A percentile compares a stretch with the other conserved stretches of the same genome.
These are phyloP conservation scores for Verticillium alfalfae DNA, from an alignment of 2,329 filamentous ascomycete species.

Conservation along the genomic window DNA sequence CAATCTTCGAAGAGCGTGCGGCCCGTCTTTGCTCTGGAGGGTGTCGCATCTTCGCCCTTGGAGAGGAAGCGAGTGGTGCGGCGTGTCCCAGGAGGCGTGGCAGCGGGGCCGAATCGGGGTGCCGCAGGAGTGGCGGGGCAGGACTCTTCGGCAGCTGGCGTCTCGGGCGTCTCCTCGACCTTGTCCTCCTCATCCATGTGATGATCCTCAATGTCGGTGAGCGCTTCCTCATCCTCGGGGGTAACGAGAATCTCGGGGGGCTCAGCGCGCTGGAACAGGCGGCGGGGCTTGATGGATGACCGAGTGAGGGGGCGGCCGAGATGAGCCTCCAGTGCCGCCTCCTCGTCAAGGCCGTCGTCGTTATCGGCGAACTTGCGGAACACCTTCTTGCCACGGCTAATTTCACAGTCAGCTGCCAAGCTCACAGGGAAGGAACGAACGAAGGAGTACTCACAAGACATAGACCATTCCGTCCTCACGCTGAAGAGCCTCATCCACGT, in stretches of 20 bases:
- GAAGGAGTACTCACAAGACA: slow-evolving; percentile 60
- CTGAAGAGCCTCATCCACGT: slow-evolving; percentile 56
- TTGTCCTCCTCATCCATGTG: slow-evolving; percentile 28
- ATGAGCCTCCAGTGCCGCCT: slow-evolving; percentile 24
- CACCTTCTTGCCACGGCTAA: slow-evolving; percentile 72
- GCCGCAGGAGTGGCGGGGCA: slow-evolving; percentile 43
- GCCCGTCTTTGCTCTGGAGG: slow-evolving; percentile 30
- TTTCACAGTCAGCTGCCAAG: slow-evolving; percentile 17
- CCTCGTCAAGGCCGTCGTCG: slow-evolving; percentile 28
- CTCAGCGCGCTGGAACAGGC: slow-evolving; percentile 49
- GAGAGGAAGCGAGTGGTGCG: slow-evolving; percentile 53
- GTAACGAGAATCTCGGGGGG: slow-evolving; percentile 9
- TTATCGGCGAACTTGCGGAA: slow-evolving; percentile 61
- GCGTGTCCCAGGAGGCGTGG: slow-evolving; percentile 55
- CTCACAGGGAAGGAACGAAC: not conserved
- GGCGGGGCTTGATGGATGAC: slow-evolving; percentile 64
- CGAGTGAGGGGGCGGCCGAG: slow-evolving; percentile 50
- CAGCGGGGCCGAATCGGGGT: slow-evolving; percentile 50
- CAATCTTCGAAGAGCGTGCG: slow-evolving; percentile 63
- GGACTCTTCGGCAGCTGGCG: slow-evolving; percentile 14
- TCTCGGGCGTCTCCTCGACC: slow-evolving; percentile 21
- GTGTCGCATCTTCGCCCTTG: slow-evolving; percentile 37
- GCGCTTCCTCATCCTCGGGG: slow-evolving; percentile 53
- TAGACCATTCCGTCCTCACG: slow-evolving; percentile 71
- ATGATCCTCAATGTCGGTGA: slow-evolving; percentile 53